phyloP scores from a whole-genome alignment of 768 basidiomycete species.

The Kwoniella sp. region DNA sequence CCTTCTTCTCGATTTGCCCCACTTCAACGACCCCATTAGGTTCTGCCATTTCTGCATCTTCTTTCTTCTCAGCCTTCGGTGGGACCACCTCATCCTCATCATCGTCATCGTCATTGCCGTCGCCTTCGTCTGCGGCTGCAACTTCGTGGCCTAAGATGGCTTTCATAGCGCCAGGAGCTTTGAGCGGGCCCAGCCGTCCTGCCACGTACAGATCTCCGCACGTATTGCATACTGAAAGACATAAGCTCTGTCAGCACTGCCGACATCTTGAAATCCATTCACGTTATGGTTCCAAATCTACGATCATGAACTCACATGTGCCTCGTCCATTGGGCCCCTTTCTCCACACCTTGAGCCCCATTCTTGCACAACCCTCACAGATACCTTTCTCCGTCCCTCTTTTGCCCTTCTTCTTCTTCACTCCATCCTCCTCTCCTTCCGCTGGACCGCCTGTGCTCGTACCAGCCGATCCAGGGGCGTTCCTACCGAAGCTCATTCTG shows the following conservation, averaged over 20 bases:
- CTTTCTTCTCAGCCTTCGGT: not conserved
- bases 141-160: conserved; percentile 4
- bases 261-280: not conserved
- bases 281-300: not conserved
- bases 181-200: conserved; percentile 38
- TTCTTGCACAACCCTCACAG: conserved; percentile 45
- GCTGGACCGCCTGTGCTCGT: not conserved
- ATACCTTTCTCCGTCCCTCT: conserved; percentile 27
- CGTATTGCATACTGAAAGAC: conserved; percentile 37
- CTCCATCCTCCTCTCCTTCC: conserved; percentile 5
- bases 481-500: conserved; percentile 2
- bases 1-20: too few relatives aligned
- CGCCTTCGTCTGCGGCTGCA: not conserved
- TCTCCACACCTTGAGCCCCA: conserved; percentile 41
- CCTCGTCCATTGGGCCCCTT: conserved; percentile 41
- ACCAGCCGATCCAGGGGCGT: not conserved
- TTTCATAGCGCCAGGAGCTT: conserved; percentile 38
- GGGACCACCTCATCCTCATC: not conserved
- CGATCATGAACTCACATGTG: conserved; percentile 36
- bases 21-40: too few relatives aligned
- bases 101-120: conserved; percentile 2
- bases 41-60: too few relatives aligned
- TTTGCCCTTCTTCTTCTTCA: conserved; percentile 21
- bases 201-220: conserved; percentile 41
- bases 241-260: not conserved